These are phyloP conservation scores for Leccinum angustisporum DNA, from an alignment of 1,284 basidiomycete genomes.

Conservation along the genomic window DNA sequence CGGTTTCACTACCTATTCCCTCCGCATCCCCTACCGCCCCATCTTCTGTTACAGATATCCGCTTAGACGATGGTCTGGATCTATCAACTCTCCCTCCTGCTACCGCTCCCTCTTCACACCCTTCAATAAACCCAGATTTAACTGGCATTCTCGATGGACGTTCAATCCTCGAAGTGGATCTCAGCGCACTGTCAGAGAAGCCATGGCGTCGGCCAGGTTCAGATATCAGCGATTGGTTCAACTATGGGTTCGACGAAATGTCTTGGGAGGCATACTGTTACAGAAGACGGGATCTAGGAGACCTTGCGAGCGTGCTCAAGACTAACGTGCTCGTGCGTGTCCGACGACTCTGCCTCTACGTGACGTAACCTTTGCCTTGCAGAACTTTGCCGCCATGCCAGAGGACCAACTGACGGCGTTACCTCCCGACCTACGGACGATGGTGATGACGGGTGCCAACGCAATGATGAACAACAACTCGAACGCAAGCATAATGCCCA, in stretches of 20 bases:
- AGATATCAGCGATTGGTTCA: conserved; percentile 97
- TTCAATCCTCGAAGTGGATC: conserved; percentile 87
- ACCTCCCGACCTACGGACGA: conserved; percentile 75
- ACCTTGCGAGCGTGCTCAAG: conserved; percentile 75
- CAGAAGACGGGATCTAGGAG: conserved; percentile 79
- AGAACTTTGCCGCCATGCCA: conserved; percentile 80
- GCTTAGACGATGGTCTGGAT: conserved; percentile 55
- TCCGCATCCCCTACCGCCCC: conserved; percentile 23
- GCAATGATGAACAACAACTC: conserved; percentile 63
- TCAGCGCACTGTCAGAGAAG: conserved; percentile 81
- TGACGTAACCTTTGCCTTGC: conserved; percentile 7
- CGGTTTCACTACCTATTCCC: conserved; percentile 22
- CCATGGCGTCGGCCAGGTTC: conserved; percentile 93
- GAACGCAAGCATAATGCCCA: conserved; percentile 57
- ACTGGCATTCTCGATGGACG: conserved; percentile 74
- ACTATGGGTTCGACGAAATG: conserved; percentile 98
- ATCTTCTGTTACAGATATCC: conserved; percentile 25
- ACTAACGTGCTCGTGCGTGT: conserved; percentile 72
- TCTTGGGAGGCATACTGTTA: conserved; percentile 93
- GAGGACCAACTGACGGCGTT: conserved; percentile 76
- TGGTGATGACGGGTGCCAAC: conserved; percentile 77
- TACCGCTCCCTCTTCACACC: conserved; percentile 71
- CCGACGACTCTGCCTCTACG: background rate
- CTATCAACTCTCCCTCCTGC: conserved; percentile 61
- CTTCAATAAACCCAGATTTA: conserved; percentile 67